Percentiles rank a stretch among this genome's conserved stretches.
These are phyloP conservation scores for Diversispora eburnea DNA, from an alignment of 192 early-diverging fungal species.

Conservation along the genomic window DNA sequence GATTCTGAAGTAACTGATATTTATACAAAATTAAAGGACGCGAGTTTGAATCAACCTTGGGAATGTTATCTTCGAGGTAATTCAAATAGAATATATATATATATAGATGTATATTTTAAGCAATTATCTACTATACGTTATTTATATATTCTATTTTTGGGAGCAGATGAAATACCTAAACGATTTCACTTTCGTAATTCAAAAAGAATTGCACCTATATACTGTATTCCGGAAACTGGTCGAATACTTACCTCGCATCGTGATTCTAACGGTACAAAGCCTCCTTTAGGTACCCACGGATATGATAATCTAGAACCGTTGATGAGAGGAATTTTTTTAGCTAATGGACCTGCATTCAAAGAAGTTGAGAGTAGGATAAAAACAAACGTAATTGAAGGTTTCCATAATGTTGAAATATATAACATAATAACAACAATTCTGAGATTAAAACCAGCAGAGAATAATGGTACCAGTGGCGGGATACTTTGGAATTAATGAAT, in stretches of 20 bases:
- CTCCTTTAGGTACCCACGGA: constrained; percentile 71
- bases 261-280: constrained; percentile 31
- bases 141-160: no score
- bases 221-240: constrained; percentile 65
- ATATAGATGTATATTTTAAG: no score
- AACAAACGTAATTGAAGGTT: constrained; percentile 39
- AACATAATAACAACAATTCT: constrained; percentile 58
- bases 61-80: constrained; percentile 51
- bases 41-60: constrained; percentile 49
- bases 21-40: constrained; percentile 46
- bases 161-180: constrained; percentile 64
- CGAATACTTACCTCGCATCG: constrained; percentile 51
- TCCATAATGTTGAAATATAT: constrained; percentile 75
- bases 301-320: constrained; percentile 71
- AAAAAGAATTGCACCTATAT: constrained; percentile 69
- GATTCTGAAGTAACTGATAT: constrained; percentile 44
- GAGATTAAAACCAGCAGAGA: constrained; percentile 56
- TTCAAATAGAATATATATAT: no score
- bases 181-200: constrained; percentile 67
- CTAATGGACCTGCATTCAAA: constrained; percentile 66
- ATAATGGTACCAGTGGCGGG: constrained; percentile 63
- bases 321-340: constrained; percentile 87
- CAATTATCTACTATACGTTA: no score
- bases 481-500: neutral
- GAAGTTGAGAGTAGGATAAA: neutral